A percentile compares a stretch with the other conserved stretches of the same genome.
phyloP scores from a whole-genome alignment of 106 monocot genomes.

The Dioscorea dumetorum region DNA sequence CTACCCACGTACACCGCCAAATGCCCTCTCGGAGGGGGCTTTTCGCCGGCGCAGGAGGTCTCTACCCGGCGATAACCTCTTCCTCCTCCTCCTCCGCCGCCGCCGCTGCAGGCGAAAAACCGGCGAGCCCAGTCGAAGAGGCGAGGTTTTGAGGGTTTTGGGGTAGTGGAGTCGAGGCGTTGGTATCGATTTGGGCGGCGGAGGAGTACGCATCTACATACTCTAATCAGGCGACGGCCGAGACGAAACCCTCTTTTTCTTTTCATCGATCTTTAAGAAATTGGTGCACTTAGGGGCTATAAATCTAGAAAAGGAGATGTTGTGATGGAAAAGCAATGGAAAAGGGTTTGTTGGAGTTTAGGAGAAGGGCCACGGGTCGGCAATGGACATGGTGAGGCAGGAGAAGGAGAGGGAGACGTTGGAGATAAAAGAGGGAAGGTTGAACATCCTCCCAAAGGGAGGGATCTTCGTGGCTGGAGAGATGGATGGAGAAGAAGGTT shows the following conservation, averaged over 20 bases:
- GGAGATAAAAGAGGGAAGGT: no score
- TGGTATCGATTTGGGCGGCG: not conserved
- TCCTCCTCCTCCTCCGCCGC: not conserved
- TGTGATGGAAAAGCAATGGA: no score
- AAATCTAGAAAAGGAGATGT: no score
- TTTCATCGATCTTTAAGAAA: not conserved
- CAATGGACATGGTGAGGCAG: not conserved
- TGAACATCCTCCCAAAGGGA: no score
- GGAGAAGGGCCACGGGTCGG: not conserved
- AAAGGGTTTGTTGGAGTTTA: not conserved
- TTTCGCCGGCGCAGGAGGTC: not conserved
- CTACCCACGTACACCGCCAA: constrained; percentile 52
- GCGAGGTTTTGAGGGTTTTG: not conserved
- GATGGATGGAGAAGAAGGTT: no score
- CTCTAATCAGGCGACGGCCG: not conserved
- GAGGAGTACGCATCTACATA: not conserved
- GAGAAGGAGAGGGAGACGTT: no score
- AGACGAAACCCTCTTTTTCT: constrained; percentile 6
- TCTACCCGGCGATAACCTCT: not conserved
- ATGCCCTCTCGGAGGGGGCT: constrained; percentile 50
- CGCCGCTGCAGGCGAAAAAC: not conserved
- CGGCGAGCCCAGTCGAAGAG: constrained; percentile 20
- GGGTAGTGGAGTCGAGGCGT: not conserved
- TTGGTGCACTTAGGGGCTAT: no score
- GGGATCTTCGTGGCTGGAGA: no score